Conservation (phyloP, 306 rosid species). For the Medicago truncatula region MtrunA17r5.0-ANR NC_053044.1:50645501-50646000, state of each 20-base stretch:
- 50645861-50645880: conserved; percentile 49
- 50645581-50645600: conserved; percentile 37
- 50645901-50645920: conserved; percentile 61
- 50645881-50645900: conserved; percentile 60
- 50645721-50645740: conserved; percentile 15
- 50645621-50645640: conserved; percentile 53
- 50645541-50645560: conserved; percentile 28
- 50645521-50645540: background rate
- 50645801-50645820: conserved; percentile 49
- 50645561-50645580: conserved; percentile 34
- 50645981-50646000: conserved; percentile 78
- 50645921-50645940: conserved; percentile 66
- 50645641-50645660: conserved; percentile 44
- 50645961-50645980: conserved; percentile 74
- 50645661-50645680: conserved; percentile 33
- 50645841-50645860: conserved; percentile 65
- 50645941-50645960: conserved; percentile 67
- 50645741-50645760: conserved; percentile 44
- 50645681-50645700: conserved; percentile 53
- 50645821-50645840: conserved; percentile 72
- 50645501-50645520: conserved; percentile 41
- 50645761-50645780: conserved; percentile 56
- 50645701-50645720: conserved; percentile 40
- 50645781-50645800: conserved; percentile 57
- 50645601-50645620: conserved; percentile 19